phyloP scores from a whole-genome alignment of 2,329 filamentous ascomycete genomes.

The Epichloe hybrida region DNA sequence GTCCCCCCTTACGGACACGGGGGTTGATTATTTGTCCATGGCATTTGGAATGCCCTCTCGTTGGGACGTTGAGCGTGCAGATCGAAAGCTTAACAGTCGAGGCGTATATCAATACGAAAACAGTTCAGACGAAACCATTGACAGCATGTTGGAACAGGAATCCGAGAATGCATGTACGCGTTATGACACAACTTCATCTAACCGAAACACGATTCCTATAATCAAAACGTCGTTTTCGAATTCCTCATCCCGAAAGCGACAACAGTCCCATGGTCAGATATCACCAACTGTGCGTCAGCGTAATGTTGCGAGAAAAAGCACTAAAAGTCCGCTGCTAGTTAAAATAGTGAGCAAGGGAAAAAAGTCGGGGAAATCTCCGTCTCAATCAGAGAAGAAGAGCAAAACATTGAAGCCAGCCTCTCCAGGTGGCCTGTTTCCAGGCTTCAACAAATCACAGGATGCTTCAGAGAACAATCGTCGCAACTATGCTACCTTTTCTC shows the following conservation, averaged over 20 bases:
- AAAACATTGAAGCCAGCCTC: not conserved
- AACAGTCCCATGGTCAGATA: not conserved
- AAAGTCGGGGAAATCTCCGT: not conserved
- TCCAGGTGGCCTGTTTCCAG: not conserved
- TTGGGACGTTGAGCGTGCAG: constrained; percentile 4
- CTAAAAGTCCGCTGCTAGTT: not conserved
- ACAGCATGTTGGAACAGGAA: not conserved
- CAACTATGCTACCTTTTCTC: not conserved
- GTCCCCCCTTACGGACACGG: constrained; percentile 1
- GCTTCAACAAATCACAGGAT: not conserved
- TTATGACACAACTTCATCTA: not conserved
- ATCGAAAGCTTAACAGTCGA: constrained; percentile 1
- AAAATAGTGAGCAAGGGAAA: not conserved
- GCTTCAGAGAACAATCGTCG: not conserved
- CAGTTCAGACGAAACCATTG: not conserved
- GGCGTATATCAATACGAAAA: not conserved
- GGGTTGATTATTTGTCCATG: constrained; percentile 15
- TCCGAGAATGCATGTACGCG: not conserved
- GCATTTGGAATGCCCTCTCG: constrained; percentile 15
- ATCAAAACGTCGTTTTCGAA: not conserved
- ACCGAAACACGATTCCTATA: not conserved
- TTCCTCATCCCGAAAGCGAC: not conserved
- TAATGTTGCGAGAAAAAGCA: not conserved
- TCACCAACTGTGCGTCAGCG: not conserved
- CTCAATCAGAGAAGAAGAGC: not conserved